Evolutionary conservation across 192 early-diverging fungal genomes (phyloP).

Genomic region (Entophlyctis luteolus): DNA sequence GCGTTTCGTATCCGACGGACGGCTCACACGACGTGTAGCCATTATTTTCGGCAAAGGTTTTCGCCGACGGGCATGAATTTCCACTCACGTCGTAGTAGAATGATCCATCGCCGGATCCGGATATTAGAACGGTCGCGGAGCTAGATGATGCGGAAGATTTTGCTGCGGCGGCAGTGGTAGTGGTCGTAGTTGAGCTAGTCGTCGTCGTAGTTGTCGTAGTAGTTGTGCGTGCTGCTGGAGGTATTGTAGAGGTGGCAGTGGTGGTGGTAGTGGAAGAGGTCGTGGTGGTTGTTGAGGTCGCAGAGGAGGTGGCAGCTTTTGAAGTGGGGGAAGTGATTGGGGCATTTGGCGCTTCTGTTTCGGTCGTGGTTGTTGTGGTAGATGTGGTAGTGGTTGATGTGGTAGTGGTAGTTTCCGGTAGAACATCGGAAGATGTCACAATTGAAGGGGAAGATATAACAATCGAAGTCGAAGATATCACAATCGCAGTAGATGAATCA

Average conservation of each 20-base stretch:
- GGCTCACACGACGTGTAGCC: slow-evolving; percentile 19
- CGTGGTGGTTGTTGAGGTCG: not conserved
- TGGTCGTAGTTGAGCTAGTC: no score
- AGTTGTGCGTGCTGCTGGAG: not conserved
- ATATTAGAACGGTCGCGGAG: not conserved
- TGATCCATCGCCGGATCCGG: not conserved
- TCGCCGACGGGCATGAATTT: not conserved
- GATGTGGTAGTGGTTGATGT: not conserved
- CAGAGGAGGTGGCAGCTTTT: not conserved
- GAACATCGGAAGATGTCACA: no score
- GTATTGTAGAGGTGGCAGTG: no score
- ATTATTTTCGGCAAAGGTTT: not conserved
- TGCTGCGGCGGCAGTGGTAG: not conserved
- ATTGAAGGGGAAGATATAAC: no score
- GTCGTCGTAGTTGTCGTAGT: no score
- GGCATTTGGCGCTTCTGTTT: not conserved
- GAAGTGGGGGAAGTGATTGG: not conserved
- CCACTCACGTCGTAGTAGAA: slow-evolving; percentile 12
- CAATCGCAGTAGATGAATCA: no score
- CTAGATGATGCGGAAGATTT: not conserved
- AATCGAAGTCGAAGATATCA: no score
- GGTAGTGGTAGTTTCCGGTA: no score
- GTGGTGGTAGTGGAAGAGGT: not conserved
- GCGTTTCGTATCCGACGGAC: not conserved
- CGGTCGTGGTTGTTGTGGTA: not conserved